Conservation (phyloP, 2,329 filamentous ascomycete genomes). For the Trichoderma sp. region DNA sequence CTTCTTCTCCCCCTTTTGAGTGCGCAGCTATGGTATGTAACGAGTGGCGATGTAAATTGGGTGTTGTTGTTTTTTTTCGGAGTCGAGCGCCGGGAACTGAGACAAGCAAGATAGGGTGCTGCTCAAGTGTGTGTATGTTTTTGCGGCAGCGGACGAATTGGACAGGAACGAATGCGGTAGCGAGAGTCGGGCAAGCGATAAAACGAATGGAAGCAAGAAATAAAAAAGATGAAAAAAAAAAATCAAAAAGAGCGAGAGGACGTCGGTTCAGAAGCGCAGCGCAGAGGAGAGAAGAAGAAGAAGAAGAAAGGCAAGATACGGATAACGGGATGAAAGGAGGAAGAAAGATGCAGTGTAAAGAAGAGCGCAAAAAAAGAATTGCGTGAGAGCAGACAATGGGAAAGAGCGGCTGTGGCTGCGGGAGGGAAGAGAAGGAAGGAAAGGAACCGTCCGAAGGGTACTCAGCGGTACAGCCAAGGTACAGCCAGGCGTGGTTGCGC, state of each 20-base stretch:
- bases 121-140: not conserved
- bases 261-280: not conserved
- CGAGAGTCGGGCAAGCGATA: not conserved
- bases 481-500: not conserved
- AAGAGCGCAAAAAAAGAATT: conserved; percentile 22
- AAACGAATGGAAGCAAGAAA: conserved; percentile 15
- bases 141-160: not conserved
- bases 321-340: conserved; percentile 25
- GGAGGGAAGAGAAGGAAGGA: conserved; percentile 19
- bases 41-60: conserved; percentile 11
- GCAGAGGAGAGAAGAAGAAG: conserved; percentile 13
- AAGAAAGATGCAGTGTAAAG: conserved; percentile 26
- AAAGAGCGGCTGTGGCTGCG: conserved; percentile 22
- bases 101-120: not conserved
- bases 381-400: conserved; percentile 13
- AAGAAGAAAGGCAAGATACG: conserved; percentile 25
- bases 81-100: not conserved
- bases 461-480: not conserved
- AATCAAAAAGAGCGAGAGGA: conserved; percentile 17
- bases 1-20: not conserved
- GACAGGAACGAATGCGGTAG: conserved; percentile 21
- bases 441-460: conserved; percentile 3
- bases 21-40: conserved; percentile 3
- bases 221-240: conserved; percentile 6
- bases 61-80: not conserved